Conservation (phyloP, 331 rosid species). For the Malus hybrid region DNA sequence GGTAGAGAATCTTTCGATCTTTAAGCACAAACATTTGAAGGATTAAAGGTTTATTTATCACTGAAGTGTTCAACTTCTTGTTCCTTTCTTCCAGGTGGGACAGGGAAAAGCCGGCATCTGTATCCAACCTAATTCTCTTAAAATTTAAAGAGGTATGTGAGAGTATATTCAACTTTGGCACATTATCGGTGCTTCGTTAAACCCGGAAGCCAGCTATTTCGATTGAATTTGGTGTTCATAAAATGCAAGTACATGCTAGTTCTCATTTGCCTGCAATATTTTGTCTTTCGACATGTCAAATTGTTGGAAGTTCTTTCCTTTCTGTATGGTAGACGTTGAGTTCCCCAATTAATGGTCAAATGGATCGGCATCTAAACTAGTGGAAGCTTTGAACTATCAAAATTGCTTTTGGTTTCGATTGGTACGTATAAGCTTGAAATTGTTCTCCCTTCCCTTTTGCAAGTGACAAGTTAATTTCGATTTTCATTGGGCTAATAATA, state of each 20-base stretch:
- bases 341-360: neutral
- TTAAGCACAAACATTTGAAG: neutral
- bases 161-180: neutral
- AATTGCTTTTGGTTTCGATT: neutral
- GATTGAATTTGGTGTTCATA: neutral
- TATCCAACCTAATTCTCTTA: conserved; percentile 71
- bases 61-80: neutral
- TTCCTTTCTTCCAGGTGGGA: conserved; percentile 62
- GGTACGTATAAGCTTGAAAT: neutral
- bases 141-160: conserved; percentile 74
- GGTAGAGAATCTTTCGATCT: neutral
- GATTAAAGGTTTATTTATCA: neutral
- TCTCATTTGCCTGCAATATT: neutral
- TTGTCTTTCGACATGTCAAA: neutral
- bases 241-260: neutral
- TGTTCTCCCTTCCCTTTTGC: too few species aligned
- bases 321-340: neutral
- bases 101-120: conserved; percentile 56
- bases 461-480: too few species aligned
- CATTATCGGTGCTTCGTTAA: conserved; percentile 1
- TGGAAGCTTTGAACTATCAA: neutral
- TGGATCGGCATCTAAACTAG: neutral
- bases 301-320: neutral
- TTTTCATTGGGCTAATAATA: neutral
- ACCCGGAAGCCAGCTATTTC: neutral